These are phyloP conservation scores for Schizothecium vesticola DNA, from an alignment of 495 filamentous ascomycete species.

Conservation along the genomic window DNA sequence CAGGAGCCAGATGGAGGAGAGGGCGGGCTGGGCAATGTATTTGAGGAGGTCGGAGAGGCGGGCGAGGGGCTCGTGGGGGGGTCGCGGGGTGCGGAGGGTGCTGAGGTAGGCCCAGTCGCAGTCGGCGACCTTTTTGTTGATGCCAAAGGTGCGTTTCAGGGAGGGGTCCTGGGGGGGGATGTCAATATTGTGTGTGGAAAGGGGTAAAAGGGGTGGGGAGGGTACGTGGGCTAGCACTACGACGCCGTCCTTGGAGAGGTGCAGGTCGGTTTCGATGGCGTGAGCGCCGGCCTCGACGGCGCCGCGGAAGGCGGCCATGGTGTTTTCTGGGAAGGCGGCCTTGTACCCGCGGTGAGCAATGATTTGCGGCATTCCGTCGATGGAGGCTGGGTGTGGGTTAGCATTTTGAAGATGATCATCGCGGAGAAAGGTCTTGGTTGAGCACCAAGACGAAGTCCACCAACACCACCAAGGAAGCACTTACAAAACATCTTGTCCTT, in stretches of 20 bases:
- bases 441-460: background rate
- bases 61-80: conserved; percentile 67
- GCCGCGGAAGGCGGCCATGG: conserved; percentile 66
- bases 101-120: conserved; percentile 69
- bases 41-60: conserved; percentile 69
- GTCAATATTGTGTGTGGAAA: conserved; percentile 2
- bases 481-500: background rate
- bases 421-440: background rate
- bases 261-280: conserved; percentile 84
- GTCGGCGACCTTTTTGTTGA: conserved; percentile 62
- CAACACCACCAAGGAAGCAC: background rate
- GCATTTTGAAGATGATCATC: background rate
- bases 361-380: conserved; percentile 53
- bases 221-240: conserved; percentile 78
- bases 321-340: conserved; percentile 76
- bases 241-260: conserved; percentile 73
- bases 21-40: conserved; percentile 55
- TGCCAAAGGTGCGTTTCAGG: conserved; percentile 75
- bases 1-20: conserved; percentile 69
- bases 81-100: conserved; percentile 58
- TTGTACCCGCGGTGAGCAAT: conserved; percentile 89
- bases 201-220: background rate
- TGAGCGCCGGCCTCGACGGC: conserved; percentile 70
- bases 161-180: conserved; percentile 56
- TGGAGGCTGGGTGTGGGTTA: background rate